A percentile compares a stretch with the other conserved stretches of the same genome.
These are phyloP conservation scores for Veloporphyrellus conicus DNA, from an alignment of 1,284 basidiomycete species.

Conservation along the genomic window DNA sequence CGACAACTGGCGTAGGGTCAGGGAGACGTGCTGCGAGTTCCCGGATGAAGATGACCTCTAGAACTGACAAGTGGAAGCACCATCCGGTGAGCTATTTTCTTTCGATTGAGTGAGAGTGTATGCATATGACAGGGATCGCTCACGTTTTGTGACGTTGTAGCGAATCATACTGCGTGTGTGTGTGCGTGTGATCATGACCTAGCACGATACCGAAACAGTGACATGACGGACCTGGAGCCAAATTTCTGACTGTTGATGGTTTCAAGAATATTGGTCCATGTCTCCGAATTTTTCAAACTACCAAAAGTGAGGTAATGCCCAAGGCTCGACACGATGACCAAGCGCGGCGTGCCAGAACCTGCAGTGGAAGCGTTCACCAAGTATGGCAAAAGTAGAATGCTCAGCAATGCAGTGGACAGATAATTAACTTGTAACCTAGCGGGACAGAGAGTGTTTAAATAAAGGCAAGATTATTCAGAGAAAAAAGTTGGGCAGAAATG, in stretches of 20 bases:
- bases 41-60: conserved; percentile 29
- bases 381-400: conserved; percentile 21
- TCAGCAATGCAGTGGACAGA: conserved; percentile 22
- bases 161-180: conserved; percentile 10
- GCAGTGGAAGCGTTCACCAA: conserved; percentile 12
- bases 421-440: conserved; percentile 28
- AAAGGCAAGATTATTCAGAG: neutral
- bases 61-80: conserved; percentile 10
- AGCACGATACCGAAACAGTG: neutral
- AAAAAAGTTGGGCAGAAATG: neutral
- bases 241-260: conserved; percentile 10
- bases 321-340: conserved; percentile 23
- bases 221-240: conserved; percentile 7
- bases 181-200: neutral
- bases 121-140: conserved; percentile 1
- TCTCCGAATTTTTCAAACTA: conserved; percentile 3
- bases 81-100: neutral
- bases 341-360: conserved; percentile 11
- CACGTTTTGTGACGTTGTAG: conserved; percentile 35
- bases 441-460: neutral
- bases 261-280: conserved; percentile 12
- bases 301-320: conserved; percentile 8
- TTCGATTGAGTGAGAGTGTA: neutral
- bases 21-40: conserved; percentile 26
- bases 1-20: conserved; percentile 21